phyloP scores from a whole-genome alignment of 2,329 filamentous ascomycete species.

The Neopestalotiopsis sp. region DNA sequence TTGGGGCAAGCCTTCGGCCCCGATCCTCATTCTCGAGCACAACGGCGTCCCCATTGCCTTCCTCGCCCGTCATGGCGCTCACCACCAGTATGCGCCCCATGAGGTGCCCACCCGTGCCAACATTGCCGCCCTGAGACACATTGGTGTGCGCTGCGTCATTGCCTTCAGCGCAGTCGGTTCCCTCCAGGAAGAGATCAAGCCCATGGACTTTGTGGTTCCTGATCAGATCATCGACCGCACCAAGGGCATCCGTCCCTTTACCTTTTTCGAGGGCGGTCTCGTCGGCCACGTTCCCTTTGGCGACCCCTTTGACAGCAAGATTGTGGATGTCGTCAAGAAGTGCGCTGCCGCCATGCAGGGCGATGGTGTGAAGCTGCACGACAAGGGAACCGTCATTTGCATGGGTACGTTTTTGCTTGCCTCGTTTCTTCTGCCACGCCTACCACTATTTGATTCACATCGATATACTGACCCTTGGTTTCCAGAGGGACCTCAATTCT shows the following conservation, averaged over 20 bases:
- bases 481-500: constrained; percentile 95
- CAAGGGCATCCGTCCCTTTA: constrained; percentile 92
- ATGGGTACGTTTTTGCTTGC: constrained; percentile 68
- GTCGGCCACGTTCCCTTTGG: constrained; percentile 96
- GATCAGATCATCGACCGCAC: constrained; percentile 98
- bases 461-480: not conserved
- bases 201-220: constrained; percentile 94
- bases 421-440: not conserved
- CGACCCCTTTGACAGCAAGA: constrained; percentile 85
- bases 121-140: constrained; percentile 90
- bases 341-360: constrained; percentile 80
- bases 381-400: constrained; percentile 83
- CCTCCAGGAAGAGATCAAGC: constrained; percentile 89
- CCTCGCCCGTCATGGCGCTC: constrained; percentile 85
- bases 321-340: constrained; percentile 76
- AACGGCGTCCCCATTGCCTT: constrained; percentile 84
- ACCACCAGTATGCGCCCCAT: constrained; percentile 91
- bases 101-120: constrained; percentile 96
- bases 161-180: constrained; percentile 95
- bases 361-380: constrained; percentile 84
- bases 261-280: constrained; percentile 91
- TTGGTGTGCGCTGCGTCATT: constrained; percentile 90
- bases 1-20: constrained; percentile 80
- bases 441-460: not conserved
- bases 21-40: constrained; percentile 89